A percentile compares a stretch with the other conserved stretches of the same genome.
phyloP scores from a whole-genome alignment of 2,329 filamentous ascomycete species.

The Parastagonospora avenae region DNA sequence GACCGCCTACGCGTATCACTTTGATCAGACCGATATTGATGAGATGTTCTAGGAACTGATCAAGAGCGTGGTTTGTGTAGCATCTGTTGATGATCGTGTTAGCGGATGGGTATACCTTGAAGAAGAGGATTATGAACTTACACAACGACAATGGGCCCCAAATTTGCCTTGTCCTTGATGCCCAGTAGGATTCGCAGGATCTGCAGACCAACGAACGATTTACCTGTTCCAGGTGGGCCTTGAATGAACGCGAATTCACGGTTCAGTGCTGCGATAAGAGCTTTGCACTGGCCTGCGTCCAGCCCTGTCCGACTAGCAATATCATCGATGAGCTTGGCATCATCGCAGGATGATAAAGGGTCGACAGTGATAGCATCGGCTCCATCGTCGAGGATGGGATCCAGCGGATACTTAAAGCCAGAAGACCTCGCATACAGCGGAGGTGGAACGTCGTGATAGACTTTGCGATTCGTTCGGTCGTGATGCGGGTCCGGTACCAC shows the following conservation, averaged over 20 bases:
- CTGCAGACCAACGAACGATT: constrained; percentile 64
- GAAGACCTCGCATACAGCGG: constrained; percentile 29
- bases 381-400: constrained; percentile 15
- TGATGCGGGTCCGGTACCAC: constrained; percentile 25
- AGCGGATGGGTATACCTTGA: too few relatives aligned
- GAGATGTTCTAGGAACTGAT: constrained; percentile 65
- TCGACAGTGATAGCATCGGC: constrained; percentile 6
- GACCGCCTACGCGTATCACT: constrained; percentile 66
- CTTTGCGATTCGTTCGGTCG: neutral
- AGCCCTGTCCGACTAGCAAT: constrained; percentile 43
- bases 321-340: constrained; percentile 15
- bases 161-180: constrained; percentile 36
- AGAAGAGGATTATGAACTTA: constrained; percentile 17
- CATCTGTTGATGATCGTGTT: too few relatives aligned
- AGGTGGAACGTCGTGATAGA: constrained; percentile 23
- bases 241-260: constrained; percentile 66
- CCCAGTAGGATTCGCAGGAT: constrained; percentile 62
- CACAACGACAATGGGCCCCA: constrained; percentile 54
- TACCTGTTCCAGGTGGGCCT: constrained; percentile 74
- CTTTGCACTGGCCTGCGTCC: constrained; percentile 57
- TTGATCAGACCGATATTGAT: constrained; percentile 53
- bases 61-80: constrained; percentile 60
- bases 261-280: constrained; percentile 60
- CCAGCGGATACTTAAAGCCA: constrained; percentile 27
- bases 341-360: constrained; percentile 18